Evolutionary conservation across 2,329 filamentous ascomycete species (phyloP).

Genomic region (Stachybotrys elegans): DNA sequence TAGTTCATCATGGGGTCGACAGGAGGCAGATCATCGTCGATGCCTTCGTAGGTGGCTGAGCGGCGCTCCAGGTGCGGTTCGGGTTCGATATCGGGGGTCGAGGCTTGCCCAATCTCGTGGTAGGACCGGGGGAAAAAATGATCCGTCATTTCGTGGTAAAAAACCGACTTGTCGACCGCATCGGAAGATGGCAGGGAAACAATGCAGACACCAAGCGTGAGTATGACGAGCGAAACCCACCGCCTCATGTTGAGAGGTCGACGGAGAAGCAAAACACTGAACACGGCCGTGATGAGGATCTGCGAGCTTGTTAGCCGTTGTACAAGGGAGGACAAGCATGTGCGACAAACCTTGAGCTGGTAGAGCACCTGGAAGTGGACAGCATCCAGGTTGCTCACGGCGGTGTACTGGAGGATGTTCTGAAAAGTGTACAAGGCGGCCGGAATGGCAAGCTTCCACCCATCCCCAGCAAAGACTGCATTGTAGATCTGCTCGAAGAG

Average conservation of each 20-base stretch:
- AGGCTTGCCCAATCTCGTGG: slow-evolving; percentile 63
- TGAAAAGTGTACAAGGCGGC: slow-evolving; percentile 85
- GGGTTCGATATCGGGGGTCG: slow-evolving; percentile 15
- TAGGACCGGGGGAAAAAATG: slow-evolving; percentile 74
- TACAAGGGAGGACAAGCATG: neutral
- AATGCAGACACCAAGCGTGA: slow-evolving; percentile 78
- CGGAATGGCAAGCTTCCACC: slow-evolving; percentile 91
- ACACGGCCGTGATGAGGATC: slow-evolving; percentile 84
- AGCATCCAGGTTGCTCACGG: slow-evolving; percentile 83
- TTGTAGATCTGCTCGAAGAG: slow-evolving; percentile 76
- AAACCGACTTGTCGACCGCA: slow-evolving; percentile 49
- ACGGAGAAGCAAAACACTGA: slow-evolving; percentile 74
- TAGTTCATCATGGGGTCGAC: slow-evolving; percentile 62
- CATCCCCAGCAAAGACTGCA: slow-evolving; percentile 81
- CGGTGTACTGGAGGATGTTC: slow-evolving; percentile 90
- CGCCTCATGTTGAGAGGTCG: slow-evolving; percentile 65
- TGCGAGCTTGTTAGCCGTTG: slow-evolving; percentile 18
- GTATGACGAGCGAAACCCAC: slow-evolving; percentile 74
- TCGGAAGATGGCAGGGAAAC: slow-evolving; percentile 70
- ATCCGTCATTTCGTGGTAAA: slow-evolving; percentile 58
- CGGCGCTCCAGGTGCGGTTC: slow-evolving; percentile 45
- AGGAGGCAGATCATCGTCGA: slow-evolving; percentile 53
- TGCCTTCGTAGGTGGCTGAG: slow-evolving; percentile 88
- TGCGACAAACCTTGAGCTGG: slow-evolving; percentile 68
- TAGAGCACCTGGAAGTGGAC: slow-evolving; percentile 92